Evolutionary conservation across 805 yeast species (phyloP).

Genomic region (Ogataea zsoltii): DNA sequence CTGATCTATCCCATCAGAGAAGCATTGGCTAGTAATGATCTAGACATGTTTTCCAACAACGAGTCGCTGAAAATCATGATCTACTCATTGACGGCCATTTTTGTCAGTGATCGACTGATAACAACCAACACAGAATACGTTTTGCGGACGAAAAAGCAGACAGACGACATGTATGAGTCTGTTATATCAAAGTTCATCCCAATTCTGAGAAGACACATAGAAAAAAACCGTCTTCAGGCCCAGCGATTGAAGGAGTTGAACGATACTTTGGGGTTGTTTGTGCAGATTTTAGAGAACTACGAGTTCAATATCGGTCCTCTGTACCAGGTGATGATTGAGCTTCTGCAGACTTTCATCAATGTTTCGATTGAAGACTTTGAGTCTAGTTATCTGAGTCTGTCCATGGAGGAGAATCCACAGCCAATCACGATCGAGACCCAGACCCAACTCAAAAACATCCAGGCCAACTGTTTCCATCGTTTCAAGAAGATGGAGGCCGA

Average conservation of each 20-base stretch:
- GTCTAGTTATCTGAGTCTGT: slow-evolving; percentile 57
- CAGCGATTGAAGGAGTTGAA: slow-evolving; percentile 56
- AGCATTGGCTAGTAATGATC: slow-evolving; percentile 34
- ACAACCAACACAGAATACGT: slow-evolving; percentile 63
- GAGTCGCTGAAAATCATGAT: slow-evolving; percentile 57
- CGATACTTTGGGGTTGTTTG: slow-evolving; percentile 64
- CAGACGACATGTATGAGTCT: slow-evolving; percentile 76
- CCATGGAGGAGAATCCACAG: slow-evolving; percentile 84
- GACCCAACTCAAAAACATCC: slow-evolving; percentile 60
- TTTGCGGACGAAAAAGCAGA: slow-evolving; percentile 59
- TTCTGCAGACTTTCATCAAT: slow-evolving; percentile 63
- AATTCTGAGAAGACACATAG: slow-evolving; percentile 49
- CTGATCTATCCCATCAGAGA: slow-evolving; percentile 62
- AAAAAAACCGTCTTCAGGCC: slow-evolving; percentile 41
- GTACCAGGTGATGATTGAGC: slow-evolving; percentile 57
- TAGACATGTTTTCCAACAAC: slow-evolving; percentile 34
- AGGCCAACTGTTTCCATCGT: slow-evolving; percentile 40
- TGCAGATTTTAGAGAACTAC: slow-evolving; percentile 75
- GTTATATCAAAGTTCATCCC: slow-evolving; percentile 61
- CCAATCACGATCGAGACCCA: slow-evolving; percentile 70
- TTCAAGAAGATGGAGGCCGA: slow-evolving; percentile 29
- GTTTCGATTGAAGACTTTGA: slow-evolving; percentile 56
- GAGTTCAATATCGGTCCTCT: slow-evolving; percentile 60
- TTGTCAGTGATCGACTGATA: slow-evolving; percentile 71
- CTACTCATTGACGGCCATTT: slow-evolving; percentile 68